Percentiles rank a stretch among this genome's conserved stretches.
phyloP scores from a whole-genome alignment of 352 stramenopile genomes.

The Phytophthora sojae region DNA sequence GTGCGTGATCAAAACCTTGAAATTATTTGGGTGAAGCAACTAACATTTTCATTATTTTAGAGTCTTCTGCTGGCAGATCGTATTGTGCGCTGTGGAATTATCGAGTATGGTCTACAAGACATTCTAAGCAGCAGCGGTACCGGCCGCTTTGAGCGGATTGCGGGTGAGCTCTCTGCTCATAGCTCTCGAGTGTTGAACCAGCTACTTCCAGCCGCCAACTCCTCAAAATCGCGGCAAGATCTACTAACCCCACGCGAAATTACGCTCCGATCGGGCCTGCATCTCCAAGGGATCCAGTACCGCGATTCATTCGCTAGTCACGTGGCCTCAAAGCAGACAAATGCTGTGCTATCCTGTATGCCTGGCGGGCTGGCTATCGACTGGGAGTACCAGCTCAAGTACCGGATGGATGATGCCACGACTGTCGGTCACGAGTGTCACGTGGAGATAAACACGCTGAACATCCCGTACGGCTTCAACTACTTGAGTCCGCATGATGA shows the following conservation, averaged over 20 bases:
- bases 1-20: constrained; percentile 5
- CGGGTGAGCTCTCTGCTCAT: constrained; percentile 9
- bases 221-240: background rate
- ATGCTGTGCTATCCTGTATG: background rate
- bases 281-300: constrained; percentile 66
- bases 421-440: constrained; percentile 72
- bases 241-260: constrained; percentile 18
- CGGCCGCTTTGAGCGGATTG: constrained; percentile 8
- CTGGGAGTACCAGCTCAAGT: constrained; percentile 70
- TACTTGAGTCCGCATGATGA: constrained; percentile 48
- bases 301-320: constrained; percentile 49
- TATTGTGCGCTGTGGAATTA: constrained; percentile 50
- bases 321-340: constrained; percentile 12
- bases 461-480: constrained; percentile 73
- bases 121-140: background rate
- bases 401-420: constrained; percentile 64
- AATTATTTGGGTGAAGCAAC: background rate
- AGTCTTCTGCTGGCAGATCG: constrained; percentile 59
- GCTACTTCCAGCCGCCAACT: constrained; percentile 1
- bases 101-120: constrained; percentile 35
- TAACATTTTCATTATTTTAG: constrained; percentile 18
- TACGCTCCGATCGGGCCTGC: constrained; percentile 37
- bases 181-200: constrained; percentile 8
- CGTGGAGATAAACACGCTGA: constrained; percentile 58
- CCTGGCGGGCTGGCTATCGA: constrained; percentile 26